phyloP scores from a whole-genome alignment of 2,329 filamentous ascomycete genomes.

The Emergomyces orientalis region DNA sequence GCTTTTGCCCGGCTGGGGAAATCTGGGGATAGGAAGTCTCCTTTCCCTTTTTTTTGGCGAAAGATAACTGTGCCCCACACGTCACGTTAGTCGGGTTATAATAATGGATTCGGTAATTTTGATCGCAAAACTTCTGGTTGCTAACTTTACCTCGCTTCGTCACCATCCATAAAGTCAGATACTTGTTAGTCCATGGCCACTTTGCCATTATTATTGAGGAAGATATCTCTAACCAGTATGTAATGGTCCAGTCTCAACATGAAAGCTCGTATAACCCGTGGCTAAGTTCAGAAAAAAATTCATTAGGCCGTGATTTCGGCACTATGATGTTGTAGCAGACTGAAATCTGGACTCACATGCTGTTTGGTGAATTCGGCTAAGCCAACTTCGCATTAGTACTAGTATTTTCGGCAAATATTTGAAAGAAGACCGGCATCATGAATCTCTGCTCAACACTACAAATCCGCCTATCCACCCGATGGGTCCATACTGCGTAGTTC shows the following conservation, averaged over 20 bases:
- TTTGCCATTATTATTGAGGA: neutral
- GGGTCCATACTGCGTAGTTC: too few species aligned
- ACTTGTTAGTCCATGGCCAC: neutral
- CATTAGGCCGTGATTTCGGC: neutral
- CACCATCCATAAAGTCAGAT: too few species aligned
- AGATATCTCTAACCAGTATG: neutral
- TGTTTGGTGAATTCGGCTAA: neutral
- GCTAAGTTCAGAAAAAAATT: neutral
- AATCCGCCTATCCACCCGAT: too few species aligned
- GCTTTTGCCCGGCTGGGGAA: neutral
- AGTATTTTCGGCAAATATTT: neutral
- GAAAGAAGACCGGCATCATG: neutral
- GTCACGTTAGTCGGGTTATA: too few species aligned
- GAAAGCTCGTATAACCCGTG: neutral
- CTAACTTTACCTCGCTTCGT: too few species aligned
- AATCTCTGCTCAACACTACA: neutral
- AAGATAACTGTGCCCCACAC: neutral
- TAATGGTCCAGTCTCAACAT: neutral
- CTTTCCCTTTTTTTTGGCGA: neutral
- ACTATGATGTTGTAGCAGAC: neutral
- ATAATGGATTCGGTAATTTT: too few species aligned
- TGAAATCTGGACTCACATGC: neutral
- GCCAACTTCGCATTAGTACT: too few species aligned
- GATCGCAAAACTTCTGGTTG: too few species aligned
- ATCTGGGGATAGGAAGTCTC: too few species aligned